Evolutionary conservation across 352 stramenopile species (phyloP), one percentile per base, ranked within the genome.

Genomic region (Pythium sukuiense): DNA sequence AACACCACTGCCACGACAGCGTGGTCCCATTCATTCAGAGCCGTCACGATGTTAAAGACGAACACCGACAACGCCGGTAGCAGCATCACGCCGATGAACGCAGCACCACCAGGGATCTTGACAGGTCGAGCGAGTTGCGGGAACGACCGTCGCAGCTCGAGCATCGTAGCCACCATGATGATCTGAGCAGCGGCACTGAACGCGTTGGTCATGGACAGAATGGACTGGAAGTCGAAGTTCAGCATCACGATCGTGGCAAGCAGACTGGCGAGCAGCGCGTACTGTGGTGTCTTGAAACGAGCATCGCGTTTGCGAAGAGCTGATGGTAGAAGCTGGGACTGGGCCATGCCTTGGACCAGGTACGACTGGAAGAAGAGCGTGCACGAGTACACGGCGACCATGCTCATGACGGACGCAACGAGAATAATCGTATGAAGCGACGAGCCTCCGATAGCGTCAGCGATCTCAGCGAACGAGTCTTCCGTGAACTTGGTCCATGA

Each of bases 281-380:
- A 55, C 30, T 68, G 58, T n/a, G 70, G 70, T 2, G 63, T 68
- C 24, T 72, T 35, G 20, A 57, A 64, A 11, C 43, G 41, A 9
- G 26, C 37, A 37, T 45, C 9, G 7, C 67, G 61, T 1, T 79
- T 89, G 6, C 83, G 75, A 50, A 97, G 89, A 11, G 86, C 63
- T 20, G 81, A 77, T 0, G 87, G 88, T 14, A 95, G 58, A 41
- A 92, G 76, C 27, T 84, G 79, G 14, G 75, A 68, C 59, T 96
- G 77, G 6, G 87, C 73, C 66, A 82, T 72, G 32, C 64, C 63
- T 3, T 52, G 66, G 4, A 97, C 49, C 65, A 93, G 84, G 59
- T 84, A 96, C 26, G 88, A 76, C 72, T 97, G 88, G 13, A 75
- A 76, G 11, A 79, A 90, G 67, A 98, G 87, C 71, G 96, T 88